Percentiles rank a stretch among this genome's conserved stretches.
Conservation (phyloP, 2,329 filamentous ascomycete species). For the Epichloe glyceriae region DNA sequence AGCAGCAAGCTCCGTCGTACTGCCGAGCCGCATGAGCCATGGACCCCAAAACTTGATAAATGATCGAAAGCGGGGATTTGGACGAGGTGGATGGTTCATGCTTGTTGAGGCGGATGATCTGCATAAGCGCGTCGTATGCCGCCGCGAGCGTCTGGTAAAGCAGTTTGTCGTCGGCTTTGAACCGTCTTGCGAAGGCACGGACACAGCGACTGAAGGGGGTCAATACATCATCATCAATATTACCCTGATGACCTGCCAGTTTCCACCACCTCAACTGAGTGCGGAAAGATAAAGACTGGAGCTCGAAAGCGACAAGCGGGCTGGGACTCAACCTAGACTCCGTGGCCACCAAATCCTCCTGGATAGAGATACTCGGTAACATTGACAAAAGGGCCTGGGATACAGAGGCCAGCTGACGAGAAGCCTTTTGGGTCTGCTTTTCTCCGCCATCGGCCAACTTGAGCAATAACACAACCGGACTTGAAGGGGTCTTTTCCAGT, state of each 20-base stretch:
- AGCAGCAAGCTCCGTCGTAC: conserved; percentile 39
- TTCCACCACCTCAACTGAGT: conserved; percentile 53
- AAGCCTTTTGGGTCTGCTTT: conserved; percentile 41
- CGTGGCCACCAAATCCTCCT: conserved; percentile 43
- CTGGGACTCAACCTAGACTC: conserved; percentile 41
- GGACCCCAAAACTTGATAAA: conserved; percentile 41
- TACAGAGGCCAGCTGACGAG: conserved; percentile 53
- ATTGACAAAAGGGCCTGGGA: conserved; percentile 53
- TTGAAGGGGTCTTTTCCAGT: conserved; percentile 36
- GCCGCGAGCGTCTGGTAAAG: conserved; percentile 23
- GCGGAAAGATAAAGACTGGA: conserved; percentile 52
- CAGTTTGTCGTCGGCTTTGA: conserved; percentile 23
- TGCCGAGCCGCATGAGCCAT: conserved; percentile 32
- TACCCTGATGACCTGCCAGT: conserved; percentile 44
- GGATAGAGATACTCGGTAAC: conserved; percentile 51
- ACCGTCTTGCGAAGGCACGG: conserved; percentile 45
- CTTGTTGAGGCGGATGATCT: conserved; percentile 20
- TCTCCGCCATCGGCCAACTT: conserved; percentile 28
- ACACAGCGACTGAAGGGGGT: conserved; percentile 52
- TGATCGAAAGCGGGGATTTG: conserved; percentile 30
- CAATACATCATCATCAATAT: conserved; percentile 51
- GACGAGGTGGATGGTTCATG: conserved; percentile 23
- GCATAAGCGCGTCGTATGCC: conserved; percentile 19
- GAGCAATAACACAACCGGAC: conserved; percentile 45
- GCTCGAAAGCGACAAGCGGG: conserved; percentile 43